Evolutionary conservation across 2,329 filamentous ascomycete genomes (phyloP).

Genomic region (Fonsecaea pugnacius): DNA sequence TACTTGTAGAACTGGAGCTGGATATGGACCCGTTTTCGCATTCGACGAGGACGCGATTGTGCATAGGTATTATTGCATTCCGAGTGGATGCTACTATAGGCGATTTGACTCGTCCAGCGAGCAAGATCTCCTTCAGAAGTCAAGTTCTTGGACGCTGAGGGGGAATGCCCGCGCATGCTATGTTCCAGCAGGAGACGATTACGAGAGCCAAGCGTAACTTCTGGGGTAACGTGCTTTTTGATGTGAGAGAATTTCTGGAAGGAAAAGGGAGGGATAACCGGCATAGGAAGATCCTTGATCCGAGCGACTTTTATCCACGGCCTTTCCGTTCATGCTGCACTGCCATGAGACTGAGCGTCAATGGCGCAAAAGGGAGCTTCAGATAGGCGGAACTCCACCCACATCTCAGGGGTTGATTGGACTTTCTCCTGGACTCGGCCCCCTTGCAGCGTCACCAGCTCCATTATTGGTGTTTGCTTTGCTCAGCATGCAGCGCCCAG

Average conservation of each 20-base stretch:
- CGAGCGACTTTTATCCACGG: slow-evolving; percentile 12
- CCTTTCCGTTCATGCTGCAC: neutral
- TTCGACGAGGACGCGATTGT: no score
- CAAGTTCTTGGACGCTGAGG: neutral
- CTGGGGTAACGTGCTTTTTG: slow-evolving; percentile 7
- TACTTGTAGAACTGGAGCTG: no score
- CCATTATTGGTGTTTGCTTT: slow-evolving; percentile 13
- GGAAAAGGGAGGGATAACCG: slow-evolving; percentile 10
- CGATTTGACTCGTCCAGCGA: no score
- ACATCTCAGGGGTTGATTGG: slow-evolving; percentile 25
- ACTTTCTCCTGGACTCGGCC: neutral
- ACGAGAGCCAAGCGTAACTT: neutral
- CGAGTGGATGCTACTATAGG: no score
- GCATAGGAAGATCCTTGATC: slow-evolving; percentile 29
- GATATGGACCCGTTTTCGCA: no score
- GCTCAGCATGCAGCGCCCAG: slow-evolving; percentile 11
- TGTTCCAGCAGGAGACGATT: neutral
- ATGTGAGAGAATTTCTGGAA: slow-evolving; percentile 5
- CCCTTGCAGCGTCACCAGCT: neutral
- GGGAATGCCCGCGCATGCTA: no score
- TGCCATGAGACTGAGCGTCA: slow-evolving; percentile 6
- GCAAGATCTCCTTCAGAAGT: neutral
- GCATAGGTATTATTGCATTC: neutral
- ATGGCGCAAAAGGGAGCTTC: slow-evolving; percentile 17
- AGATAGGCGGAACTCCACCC: slow-evolving; percentile 13